phyloP scores from a whole-genome alignment of 2,329 filamentous ascomycete genomes.

The Monosporascus sp. region DNA sequence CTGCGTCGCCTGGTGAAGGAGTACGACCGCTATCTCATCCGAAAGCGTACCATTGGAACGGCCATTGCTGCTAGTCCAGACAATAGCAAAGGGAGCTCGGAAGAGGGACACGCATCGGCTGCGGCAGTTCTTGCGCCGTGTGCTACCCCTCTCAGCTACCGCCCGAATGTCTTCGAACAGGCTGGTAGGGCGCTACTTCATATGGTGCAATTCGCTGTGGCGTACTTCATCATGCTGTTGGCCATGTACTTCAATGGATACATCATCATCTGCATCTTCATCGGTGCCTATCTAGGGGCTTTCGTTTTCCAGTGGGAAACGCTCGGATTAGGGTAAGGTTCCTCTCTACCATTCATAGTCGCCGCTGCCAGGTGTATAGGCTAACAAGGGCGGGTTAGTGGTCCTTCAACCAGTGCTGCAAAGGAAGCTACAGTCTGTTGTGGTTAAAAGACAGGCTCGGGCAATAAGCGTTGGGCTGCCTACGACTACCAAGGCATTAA shows the following conservation, averaged over 20 bases:
- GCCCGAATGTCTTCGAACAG: slow-evolving; percentile 62
- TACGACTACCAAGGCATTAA: no score
- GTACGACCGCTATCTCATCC: slow-evolving; percentile 63
- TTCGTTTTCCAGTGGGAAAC: slow-evolving; percentile 71
- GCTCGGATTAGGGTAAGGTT: slow-evolving; percentile 22
- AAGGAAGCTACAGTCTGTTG: slow-evolving; percentile 13
- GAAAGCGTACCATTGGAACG: slow-evolving; percentile 38
- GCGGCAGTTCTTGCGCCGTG: background rate
- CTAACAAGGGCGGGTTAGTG: slow-evolving; percentile 2
- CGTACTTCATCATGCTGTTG: slow-evolving; percentile 73
- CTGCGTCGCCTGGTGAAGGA: slow-evolving; percentile 66
- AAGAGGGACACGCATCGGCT: background rate
- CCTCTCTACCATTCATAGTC: background rate
- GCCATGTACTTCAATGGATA: slow-evolving; percentile 64
- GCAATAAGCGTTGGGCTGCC: no score
- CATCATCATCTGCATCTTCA: slow-evolving; percentile 74
- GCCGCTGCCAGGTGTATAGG: background rate
- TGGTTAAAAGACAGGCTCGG: slow-evolving; percentile 1
- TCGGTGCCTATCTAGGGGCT: slow-evolving; percentile 67
- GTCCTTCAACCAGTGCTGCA: slow-evolving; percentile 4
- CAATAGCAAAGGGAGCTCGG: background rate
- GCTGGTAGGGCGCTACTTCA: slow-evolving; percentile 61
- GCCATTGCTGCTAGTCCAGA: slow-evolving; percentile 6
- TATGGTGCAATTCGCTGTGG: slow-evolving; percentile 65
- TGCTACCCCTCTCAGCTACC: slow-evolving; percentile 25